Conservation (phyloP, 129 eudicot species). For the Rutidosis leptorrhynchoides region DNA sequence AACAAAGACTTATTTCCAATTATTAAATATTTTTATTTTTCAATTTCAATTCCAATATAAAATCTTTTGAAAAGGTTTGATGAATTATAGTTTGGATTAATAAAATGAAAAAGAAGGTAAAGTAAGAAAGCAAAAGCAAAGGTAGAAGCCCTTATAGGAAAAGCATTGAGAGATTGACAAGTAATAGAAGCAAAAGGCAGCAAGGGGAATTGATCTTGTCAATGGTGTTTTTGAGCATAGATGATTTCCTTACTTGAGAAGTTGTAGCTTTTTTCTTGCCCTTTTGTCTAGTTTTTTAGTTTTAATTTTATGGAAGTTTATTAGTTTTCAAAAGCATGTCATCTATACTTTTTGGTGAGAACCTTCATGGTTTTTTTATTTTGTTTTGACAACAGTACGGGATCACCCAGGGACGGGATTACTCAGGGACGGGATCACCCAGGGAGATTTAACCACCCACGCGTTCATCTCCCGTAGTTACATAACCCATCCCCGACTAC, state of each 20-base stretch:
- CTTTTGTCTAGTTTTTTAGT: constrained; percentile 4
- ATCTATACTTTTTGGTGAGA: background rate
- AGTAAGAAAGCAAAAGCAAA: constrained; percentile 33
- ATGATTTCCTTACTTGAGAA: constrained; percentile 71
- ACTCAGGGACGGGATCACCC: too few relatives aligned
- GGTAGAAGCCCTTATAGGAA: constrained; percentile 25
- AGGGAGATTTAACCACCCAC: too few relatives aligned
- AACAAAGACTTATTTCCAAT: constrained; percentile 41
- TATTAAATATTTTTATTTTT: constrained; percentile 11
- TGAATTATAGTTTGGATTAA: constrained; percentile 22
- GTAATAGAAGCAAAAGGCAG: constrained; percentile 34
- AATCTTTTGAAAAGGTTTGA: constrained; percentile 30
- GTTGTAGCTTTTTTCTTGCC: constrained; percentile 53
- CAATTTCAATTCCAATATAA: constrained; percentile 16
- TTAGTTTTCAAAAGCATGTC: background rate
- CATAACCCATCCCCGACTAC: too few relatives aligned
- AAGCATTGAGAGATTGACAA: constrained; percentile 25
- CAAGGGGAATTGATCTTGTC: constrained; percentile 35
- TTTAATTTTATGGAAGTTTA: constrained; percentile 18
- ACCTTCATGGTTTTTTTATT: too few relatives aligned
- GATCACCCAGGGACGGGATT: too few relatives aligned
- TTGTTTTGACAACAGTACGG: too few relatives aligned
- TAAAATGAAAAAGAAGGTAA: constrained; percentile 19
- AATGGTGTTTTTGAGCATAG: constrained; percentile 32
- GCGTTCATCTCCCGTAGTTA: too few relatives aligned